Percentiles rank a stretch among this genome's conserved stretches.
Evolutionary conservation across 306 rosid species (phyloP).

Genomic region (Fragaria vesca): DNA sequence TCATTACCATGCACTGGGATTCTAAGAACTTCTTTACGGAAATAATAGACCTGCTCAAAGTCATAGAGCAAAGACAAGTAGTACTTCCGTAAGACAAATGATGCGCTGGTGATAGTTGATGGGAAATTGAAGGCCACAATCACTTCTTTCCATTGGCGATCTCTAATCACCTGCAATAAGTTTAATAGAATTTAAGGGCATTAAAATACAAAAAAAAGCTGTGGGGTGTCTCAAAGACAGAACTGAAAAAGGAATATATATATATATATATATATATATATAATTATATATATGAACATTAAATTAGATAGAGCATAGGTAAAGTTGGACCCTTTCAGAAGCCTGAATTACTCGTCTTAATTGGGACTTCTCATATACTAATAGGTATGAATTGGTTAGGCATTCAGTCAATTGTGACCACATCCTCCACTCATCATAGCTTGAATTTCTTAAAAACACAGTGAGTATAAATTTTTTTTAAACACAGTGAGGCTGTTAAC

Average conservation of each 20-base stretch:
- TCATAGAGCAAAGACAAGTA: conserved; percentile 71
- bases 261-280: too few relatives aligned
- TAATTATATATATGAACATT: background rate
- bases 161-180: conserved; percentile 57
- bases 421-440: background rate
- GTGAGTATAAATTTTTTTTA: conserved; percentile 1
- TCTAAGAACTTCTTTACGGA: conserved; percentile 51
- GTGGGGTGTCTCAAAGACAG: background rate
- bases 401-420: background rate
- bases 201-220: background rate
- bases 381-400: background rate
- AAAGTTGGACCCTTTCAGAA: background rate
- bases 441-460: conserved; percentile 1
- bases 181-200: conserved; percentile 20
- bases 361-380: background rate
- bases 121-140: conserved; percentile 55
- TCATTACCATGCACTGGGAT: conserved; percentile 41
- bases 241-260: background rate
- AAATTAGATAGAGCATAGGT: background rate
- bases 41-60: conserved; percentile 84
- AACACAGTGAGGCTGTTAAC: background rate
- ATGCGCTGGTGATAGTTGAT: conserved; percentile 62
- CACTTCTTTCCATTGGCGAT: conserved; percentile 86
- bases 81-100: conserved; percentile 71
- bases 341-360: background rate